Conservation (phyloP, 2,329 filamentous ascomycete species). For the Hypoxylon sp. region DNA sequence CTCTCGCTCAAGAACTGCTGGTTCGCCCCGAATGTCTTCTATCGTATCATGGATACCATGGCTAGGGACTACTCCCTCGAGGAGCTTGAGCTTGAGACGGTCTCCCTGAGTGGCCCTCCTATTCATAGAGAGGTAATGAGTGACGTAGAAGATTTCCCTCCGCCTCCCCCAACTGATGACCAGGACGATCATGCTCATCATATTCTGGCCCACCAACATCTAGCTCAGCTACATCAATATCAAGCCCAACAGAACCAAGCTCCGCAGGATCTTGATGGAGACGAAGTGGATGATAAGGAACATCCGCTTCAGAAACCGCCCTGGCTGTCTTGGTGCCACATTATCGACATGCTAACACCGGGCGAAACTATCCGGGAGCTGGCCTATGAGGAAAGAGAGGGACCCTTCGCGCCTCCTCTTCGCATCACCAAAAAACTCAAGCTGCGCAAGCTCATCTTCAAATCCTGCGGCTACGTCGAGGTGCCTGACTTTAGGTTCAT, state of each 20-base stretch:
- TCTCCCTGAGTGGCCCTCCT: constrained; percentile 72
- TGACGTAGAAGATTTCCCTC: not conserved
- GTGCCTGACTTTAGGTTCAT: constrained; percentile 57
- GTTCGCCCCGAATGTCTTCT: constrained; percentile 72
- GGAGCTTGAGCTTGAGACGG: constrained; percentile 72
- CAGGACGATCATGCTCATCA: not conserved
- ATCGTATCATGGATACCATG: constrained; percentile 66
- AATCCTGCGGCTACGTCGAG: constrained; percentile 73
- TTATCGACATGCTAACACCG: constrained; percentile 62
- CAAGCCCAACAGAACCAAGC: no score
- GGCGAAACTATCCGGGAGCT: constrained; percentile 53
- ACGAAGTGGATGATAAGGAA: not conserved
- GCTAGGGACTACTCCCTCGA: constrained; percentile 61
- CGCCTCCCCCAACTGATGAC: no score
- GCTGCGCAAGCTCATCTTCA: constrained; percentile 64
- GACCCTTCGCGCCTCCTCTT: not conserved
- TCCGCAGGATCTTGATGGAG: not conserved
- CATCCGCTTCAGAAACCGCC: constrained; percentile 46
- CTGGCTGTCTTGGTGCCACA: constrained; percentile 59
- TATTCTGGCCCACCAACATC: no score
- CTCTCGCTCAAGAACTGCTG: constrained; percentile 79
- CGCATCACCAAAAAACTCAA: constrained; percentile 35
- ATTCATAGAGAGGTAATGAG: constrained; percentile 32
- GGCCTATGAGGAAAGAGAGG: constrained; percentile 15
- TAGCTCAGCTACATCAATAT: no score